Evolutionary conservation across 2,329 filamentous ascomycete genomes (phyloP).

Genomic region (Xylaria sp.): DNA sequence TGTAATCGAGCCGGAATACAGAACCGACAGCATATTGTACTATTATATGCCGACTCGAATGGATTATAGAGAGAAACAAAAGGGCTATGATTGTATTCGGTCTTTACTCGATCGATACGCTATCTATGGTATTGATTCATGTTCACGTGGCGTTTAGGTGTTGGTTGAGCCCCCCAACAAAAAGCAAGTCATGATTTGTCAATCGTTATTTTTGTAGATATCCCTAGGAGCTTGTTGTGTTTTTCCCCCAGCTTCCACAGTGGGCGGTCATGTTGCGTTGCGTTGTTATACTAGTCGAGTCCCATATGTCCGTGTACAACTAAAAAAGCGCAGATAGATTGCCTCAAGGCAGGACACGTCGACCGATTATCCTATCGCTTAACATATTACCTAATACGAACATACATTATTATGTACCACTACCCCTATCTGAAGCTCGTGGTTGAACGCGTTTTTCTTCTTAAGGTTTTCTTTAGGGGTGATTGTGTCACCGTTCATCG

Average conservation of each 20-base stretch:
- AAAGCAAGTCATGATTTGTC: slow-evolving; percentile 29
- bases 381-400: slow-evolving; percentile 36
- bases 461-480: too few relatives aligned
- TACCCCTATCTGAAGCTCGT: too few relatives aligned
- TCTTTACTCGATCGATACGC: slow-evolving; percentile 5
- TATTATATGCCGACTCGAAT: neutral
- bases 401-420: slow-evolving; percentile 45
- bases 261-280: slow-evolving; percentile 19
- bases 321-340: slow-evolving; percentile 39
- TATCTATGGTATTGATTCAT: slow-evolving; percentile 11
- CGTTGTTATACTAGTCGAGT: slow-evolving; percentile 26
- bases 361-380: slow-evolving; percentile 25
- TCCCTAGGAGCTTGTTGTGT: slow-evolving; percentile 31
- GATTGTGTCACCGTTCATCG: too few relatives aligned
- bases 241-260: slow-evolving; percentile 19
- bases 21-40: neutral
- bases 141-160: slow-evolving; percentile 25
- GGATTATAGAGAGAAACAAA: neutral
- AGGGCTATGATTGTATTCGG: slow-evolving; percentile 18
- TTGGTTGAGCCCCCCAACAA: slow-evolving; percentile 19
- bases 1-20: too few relatives aligned
- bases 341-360: slow-evolving; percentile 36
- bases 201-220: slow-evolving; percentile 39
- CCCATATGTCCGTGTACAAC: slow-evolving; percentile 35
- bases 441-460: too few relatives aligned